phyloP scores from a whole-genome alignment of 140 eudicot genomes.

The Bidens hawaiensis region DNA sequence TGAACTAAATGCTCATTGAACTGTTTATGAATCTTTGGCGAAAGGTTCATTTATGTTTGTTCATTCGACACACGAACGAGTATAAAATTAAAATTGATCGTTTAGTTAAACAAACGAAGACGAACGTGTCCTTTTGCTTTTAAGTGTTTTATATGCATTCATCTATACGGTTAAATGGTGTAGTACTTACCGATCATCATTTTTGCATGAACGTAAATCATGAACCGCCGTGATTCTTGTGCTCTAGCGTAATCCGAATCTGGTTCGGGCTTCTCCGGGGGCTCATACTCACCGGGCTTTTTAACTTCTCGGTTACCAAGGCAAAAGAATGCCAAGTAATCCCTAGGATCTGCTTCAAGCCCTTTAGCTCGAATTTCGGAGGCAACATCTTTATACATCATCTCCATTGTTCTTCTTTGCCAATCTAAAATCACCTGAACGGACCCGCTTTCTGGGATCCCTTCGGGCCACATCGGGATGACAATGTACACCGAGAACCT shows the following conservation, averaged over 20 bases:
- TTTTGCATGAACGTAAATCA: conserved; percentile 79
- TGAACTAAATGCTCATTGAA: background rate
- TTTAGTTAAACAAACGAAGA: too few species aligned
- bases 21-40: background rate
- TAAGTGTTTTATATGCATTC: background rate
- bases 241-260: conserved; percentile 61
- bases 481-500: conserved; percentile 72
- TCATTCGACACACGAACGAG: background rate
- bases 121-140: background rate
- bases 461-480: conserved; percentile 96
- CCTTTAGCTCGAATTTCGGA: conserved; percentile 37
- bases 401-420: conserved; percentile 90
- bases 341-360: conserved; percentile 39
- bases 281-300: conserved; percentile 46
- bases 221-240: conserved; percentile 70
- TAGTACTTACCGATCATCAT: conserved; percentile 64
- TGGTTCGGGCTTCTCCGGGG: conserved; percentile 59
- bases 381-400: conserved; percentile 80
- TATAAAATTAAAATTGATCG: background rate
- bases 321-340: conserved; percentile 78
- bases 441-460: conserved; percentile 74
- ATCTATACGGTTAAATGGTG: background rate
- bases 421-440: conserved; percentile 90
- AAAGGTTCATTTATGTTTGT: too few species aligned
- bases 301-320: conserved; percentile 68